phyloP scores from a whole-genome alignment of 164 flowering plant species.

The Buxus sempervirens region DNA sequence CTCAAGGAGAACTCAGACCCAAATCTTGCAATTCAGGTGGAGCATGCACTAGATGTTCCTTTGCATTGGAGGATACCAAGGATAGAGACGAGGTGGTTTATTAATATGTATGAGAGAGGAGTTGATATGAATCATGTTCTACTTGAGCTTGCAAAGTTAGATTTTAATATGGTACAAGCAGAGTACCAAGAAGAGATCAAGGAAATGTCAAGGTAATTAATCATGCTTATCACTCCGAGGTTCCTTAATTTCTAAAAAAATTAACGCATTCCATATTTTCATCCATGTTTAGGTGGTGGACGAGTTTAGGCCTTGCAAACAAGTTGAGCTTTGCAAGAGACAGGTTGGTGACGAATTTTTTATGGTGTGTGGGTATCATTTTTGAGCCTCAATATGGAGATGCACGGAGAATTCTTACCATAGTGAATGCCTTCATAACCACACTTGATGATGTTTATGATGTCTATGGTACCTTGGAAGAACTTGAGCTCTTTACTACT shows the following conservation, averaged over 20 bases:
- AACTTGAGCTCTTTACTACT: not conserved
- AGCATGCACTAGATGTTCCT: not conserved
- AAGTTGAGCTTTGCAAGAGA: not conserved
- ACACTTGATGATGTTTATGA: not conserved
- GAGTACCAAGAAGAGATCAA: not conserved
- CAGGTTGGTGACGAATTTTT: not conserved
- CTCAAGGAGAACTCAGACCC: not conserved
- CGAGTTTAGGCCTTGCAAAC: not conserved
- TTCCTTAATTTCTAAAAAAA: too few relatives aligned
- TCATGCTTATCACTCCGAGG: too few relatives aligned
- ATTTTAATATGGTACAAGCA: not conserved
- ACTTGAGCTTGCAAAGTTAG: not conserved
- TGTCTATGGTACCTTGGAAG: not conserved
- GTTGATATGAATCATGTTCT: not conserved
- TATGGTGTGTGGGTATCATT: not conserved
- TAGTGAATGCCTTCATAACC: not conserved
- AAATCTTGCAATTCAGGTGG: not conserved
- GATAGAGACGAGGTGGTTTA: not conserved
- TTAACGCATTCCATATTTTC: not conserved
- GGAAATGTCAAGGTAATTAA: not conserved
- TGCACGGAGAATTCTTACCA: not conserved
- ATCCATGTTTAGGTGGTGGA: not conserved
- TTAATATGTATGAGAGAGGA: not conserved
- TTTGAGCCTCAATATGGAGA: not conserved
- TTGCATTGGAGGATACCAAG: not conserved